Percentiles rank a stretch among this genome's conserved stretches.
Evolutionary conservation across 768 basidiomycete genomes (phyloP).

Genomic region (Suillus plorans): DNA sequence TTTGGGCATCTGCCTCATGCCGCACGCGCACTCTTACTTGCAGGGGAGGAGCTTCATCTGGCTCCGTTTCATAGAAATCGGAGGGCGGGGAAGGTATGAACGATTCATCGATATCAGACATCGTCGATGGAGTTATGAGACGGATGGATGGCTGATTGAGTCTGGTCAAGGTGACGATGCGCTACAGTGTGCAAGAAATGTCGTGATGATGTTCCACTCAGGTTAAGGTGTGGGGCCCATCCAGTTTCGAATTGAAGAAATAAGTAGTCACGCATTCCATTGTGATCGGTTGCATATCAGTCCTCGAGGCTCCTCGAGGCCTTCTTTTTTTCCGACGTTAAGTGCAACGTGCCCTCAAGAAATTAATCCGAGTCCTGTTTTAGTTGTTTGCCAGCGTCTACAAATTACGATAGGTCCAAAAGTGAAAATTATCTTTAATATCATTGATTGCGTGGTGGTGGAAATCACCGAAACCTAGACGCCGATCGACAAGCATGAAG

Average conservation of each 20-base stretch:
- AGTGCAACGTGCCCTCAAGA: neutral
- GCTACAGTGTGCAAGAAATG: neutral
- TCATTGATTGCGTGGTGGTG: neutral
- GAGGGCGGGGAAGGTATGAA: conserved; percentile 29
- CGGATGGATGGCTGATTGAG: neutral
- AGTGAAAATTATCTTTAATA: neutral
- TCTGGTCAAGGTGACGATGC: neutral
- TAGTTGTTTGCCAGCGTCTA: neutral
- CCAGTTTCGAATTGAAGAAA: neutral
- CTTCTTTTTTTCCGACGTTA: neutral
- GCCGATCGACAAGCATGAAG: neutral
- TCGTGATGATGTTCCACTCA: neutral
- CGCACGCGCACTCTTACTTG: conserved; percentile 6
- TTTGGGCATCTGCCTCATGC: conserved; percentile 22
- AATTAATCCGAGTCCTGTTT: neutral
- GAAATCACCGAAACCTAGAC: neutral
- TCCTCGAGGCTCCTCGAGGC: conserved; percentile 15
- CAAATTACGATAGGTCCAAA: neutral
- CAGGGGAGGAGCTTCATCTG: conserved; percentile 20
- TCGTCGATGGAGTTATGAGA: conserved; percentile 13
- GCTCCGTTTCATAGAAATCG: conserved; percentile 24
- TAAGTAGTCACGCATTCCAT: conserved; percentile 1
- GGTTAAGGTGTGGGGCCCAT: neutral
- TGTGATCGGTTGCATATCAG: conserved; percentile 11
- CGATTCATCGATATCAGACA: conserved; percentile 31